Percentiles rank a stretch among this genome's conserved stretches.
phyloP scores from a whole-genome alignment of 768 basidiomycete species.

The Suillus bovinus region DNA sequence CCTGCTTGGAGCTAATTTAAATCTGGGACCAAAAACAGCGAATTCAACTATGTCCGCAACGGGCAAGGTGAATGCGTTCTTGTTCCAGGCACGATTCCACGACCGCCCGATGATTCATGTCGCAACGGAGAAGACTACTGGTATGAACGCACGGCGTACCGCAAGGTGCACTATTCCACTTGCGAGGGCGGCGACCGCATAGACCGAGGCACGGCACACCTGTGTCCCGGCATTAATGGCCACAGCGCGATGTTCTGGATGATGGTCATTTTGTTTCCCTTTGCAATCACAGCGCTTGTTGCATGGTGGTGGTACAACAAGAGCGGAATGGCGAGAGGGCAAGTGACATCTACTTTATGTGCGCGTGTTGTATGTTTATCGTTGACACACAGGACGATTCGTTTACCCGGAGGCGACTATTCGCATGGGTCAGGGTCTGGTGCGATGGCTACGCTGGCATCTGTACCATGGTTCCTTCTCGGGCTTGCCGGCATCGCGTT shows the following conservation, averaged over 20 bases:
- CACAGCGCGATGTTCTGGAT: slow-evolving; percentile 85
- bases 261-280: slow-evolving; percentile 73
- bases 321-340: slow-evolving; percentile 77
- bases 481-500: slow-evolving; percentile 75
- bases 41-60: slow-evolving; percentile 87
- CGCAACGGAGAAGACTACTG: slow-evolving; percentile 69
- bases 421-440: slow-evolving; percentile 42
- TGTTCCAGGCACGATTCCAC: slow-evolving; percentile 64
- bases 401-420: slow-evolving; percentile 62
- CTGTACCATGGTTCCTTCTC: slow-evolving; percentile 87
- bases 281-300: slow-evolving; percentile 71
- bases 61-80: slow-evolving; percentile 73
- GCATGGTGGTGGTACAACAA: slow-evolving; percentile 82
- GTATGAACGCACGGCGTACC: slow-evolving; percentile 93
- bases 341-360: slow-evolving; percentile 29
- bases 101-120: slow-evolving; percentile 64
- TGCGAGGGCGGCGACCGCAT: slow-evolving; percentile 82
- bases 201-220: slow-evolving; percentile 73
- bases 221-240: slow-evolving; percentile 78
- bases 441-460: slow-evolving; percentile 71
- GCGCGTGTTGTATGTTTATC: slow-evolving; percentile 14
- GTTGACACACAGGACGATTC: slow-evolving; percentile 58
- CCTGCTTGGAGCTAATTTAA: neutral
- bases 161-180: slow-evolving; percentile 85
- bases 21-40: slow-evolving; percentile 47